Evolutionary conservation across 2,329 filamentous ascomycete species (phyloP).

Genomic region (Neurospora crassa): DNA sequence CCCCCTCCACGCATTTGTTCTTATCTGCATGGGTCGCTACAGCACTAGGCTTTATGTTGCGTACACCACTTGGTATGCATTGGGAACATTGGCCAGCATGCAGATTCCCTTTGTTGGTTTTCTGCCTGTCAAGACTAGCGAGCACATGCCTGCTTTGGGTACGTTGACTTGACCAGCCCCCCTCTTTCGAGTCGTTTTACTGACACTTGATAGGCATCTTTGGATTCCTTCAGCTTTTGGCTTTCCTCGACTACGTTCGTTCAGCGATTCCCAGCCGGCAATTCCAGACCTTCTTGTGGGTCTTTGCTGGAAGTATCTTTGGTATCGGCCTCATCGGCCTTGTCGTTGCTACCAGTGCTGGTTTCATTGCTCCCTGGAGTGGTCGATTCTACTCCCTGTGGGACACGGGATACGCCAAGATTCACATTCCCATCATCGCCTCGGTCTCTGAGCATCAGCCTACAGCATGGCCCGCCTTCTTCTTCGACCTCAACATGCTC

Average conservation of each 20-base stretch:
- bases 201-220: constrained; percentile 61
- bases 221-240: constrained; percentile 87
- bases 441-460: constrained; percentile 99
- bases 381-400: constrained; percentile 98
- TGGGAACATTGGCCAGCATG: constrained; percentile 96
- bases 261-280: constrained; percentile 84
- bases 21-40: constrained; percentile 95
- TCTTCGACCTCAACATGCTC: constrained; percentile 96
- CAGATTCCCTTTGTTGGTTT: constrained; percentile 99
- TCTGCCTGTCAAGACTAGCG: constrained; percentile 88
- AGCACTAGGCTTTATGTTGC: constrained; percentile 90
- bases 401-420: constrained; percentile 98
- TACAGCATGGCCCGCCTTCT: constrained; percentile 97
- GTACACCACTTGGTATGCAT: constrained; percentile 96
- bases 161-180: constrained; percentile 23
- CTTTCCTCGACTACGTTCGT: constrained; percentile 82
- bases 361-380: constrained; percentile 93
- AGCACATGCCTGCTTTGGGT: constrained; percentile 97
- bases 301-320: constrained; percentile 66
- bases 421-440: constrained; percentile 98
- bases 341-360: constrained; percentile 68
- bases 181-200: constrained; percentile 6
- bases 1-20: constrained; percentile 84
- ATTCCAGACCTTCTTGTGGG: constrained; percentile 81
- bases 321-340: constrained; percentile 71